Evolutionary conservation across 495 filamentous ascomycete species (phyloP).

Genomic region (Trichoderma parareesei): DNA sequence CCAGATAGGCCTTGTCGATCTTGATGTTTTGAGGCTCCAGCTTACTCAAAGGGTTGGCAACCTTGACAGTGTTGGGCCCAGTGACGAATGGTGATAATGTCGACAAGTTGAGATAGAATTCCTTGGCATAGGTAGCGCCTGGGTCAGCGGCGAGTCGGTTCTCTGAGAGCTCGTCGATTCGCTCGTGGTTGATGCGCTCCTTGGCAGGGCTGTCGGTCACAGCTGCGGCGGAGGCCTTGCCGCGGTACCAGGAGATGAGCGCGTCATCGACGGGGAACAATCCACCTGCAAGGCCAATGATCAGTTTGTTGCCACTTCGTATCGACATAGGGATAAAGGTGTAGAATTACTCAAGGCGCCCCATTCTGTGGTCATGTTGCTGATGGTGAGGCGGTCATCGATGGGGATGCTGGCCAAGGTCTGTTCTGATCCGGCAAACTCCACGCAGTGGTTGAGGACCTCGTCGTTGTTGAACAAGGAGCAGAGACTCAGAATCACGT

Average conservation of each 20-base stretch:
- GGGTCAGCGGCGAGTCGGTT: conserved; percentile 64
- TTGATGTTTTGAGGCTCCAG: conserved; percentile 64
- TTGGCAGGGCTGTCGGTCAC: conserved; percentile 24
- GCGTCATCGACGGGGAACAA: conserved; percentile 72
- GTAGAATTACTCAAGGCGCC: conserved; percentile 48
- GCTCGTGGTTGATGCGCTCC: conserved; percentile 55
- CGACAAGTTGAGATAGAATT: conserved; percentile 67
- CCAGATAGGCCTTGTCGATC: conserved; percentile 79
- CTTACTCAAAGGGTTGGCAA: conserved; percentile 69
- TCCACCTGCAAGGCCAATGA: not conserved
- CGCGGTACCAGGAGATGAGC: conserved; percentile 66
- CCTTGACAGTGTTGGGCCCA: conserved; percentile 88
- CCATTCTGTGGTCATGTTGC: conserved; percentile 97
- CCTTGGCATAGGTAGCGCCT: conserved; percentile 75
- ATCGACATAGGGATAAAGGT: conserved; percentile 31
- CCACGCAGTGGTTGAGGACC: conserved; percentile 87
- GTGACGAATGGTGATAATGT: conserved; percentile 81
- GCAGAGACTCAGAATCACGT: conserved; percentile 87
- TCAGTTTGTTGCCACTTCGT: not conserved
- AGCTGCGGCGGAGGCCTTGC: conserved; percentile 64
- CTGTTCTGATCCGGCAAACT: conserved; percentile 74
- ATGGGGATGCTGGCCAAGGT: conserved; percentile 69
- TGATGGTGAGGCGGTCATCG: conserved; percentile 74
- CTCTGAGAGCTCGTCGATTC: conserved; percentile 62
- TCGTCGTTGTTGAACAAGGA: conserved; percentile 83